Evolutionary conservation across 2,329 filamentous ascomycete genomes (phyloP), one percentile per base, ranked within the genome.

Genomic region (Microdochium bolleyi): DNA sequence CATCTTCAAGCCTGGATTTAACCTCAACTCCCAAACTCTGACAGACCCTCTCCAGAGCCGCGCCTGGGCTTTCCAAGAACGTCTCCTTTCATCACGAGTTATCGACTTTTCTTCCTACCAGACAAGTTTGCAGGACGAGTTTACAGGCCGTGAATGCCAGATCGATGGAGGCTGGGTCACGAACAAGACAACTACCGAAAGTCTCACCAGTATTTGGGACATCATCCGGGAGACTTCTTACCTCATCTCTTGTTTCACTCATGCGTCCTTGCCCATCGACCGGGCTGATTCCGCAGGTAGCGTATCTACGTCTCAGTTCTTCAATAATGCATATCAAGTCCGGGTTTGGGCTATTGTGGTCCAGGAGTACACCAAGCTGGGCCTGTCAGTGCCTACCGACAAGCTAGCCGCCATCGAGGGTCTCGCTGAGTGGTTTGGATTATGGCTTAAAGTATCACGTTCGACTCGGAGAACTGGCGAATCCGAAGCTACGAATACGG

Each of bases 21-120:
- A 21, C 41, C 16, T 46, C 13, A 21, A 19, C 5, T 4, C 16
- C 19, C 7, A 46, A 7, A 10, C 16, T 3, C 13, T 8, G 41
- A 16, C 3, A 22, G 41, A 46, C 13, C 16, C 41, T 21, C 51
- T 56, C 3, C 21, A 54, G 32, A 30, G 34, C 19, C 54, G 54
- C 44, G 54, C 48, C 21, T 56, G 54, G 54, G 54, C 54, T 1
- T 24, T 56, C 21, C 54, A 56, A 24, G 54, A 56, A 37, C 52
- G 54, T 14, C 50, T 56, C 4, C 51, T 56, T 2, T 44, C 54
- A 4, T 51, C 49, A 13, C 48, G 54, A 3, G 51, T 56, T 16
- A 44, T 56, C 8, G 52, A 56, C 51, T 56, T 59, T 44, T 49
- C 53, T 8, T 46, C 41, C 19, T 46, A 22, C 19, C 41, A 46